A percentile compares a stretch with the other conserved stretches of the same genome.
Conservation (phyloP, 371 early-diverging fungal species). For the Haplosporangium sp. region DNA sequence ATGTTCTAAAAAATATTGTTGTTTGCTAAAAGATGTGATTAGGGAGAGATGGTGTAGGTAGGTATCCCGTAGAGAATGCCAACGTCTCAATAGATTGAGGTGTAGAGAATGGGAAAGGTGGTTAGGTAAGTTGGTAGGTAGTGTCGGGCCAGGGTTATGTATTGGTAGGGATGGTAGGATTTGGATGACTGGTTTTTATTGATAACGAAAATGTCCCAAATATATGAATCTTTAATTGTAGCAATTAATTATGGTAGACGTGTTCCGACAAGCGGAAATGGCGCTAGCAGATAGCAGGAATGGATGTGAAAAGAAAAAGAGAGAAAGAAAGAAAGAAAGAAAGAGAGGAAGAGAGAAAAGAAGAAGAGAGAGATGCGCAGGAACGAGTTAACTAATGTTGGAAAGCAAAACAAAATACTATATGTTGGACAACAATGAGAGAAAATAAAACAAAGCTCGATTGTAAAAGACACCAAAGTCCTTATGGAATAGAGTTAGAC, state of each 20-base stretch:
- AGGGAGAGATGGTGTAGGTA: background rate
- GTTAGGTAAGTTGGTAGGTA: background rate
- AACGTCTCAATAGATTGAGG: background rate
- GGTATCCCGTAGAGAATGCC: background rate
- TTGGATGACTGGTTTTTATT: background rate
- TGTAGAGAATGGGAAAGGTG: background rate
- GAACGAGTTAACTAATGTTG: background rate
- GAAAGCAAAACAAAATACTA: background rate
- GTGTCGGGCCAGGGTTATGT: too few species aligned
- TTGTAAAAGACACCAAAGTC: background rate
- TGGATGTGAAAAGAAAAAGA: too few species aligned
- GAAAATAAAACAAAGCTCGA: background rate
- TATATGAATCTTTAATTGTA: background rate
- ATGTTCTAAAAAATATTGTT: background rate
- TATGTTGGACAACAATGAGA: background rate
- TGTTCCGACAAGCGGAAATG: background rate
- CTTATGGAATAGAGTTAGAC: background rate
- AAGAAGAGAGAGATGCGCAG: background rate
- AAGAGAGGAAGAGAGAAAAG: conserved; percentile 1
- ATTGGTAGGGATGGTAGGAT: background rate
- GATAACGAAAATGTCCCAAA: background rate
- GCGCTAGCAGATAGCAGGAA: background rate
- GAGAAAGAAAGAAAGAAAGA: conserved; percentile 2
- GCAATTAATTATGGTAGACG: background rate
- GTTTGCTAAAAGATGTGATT: background rate